Conservation (phyloP, 345 rosid genomes). For the Arabidopsis suecica region DNA sequence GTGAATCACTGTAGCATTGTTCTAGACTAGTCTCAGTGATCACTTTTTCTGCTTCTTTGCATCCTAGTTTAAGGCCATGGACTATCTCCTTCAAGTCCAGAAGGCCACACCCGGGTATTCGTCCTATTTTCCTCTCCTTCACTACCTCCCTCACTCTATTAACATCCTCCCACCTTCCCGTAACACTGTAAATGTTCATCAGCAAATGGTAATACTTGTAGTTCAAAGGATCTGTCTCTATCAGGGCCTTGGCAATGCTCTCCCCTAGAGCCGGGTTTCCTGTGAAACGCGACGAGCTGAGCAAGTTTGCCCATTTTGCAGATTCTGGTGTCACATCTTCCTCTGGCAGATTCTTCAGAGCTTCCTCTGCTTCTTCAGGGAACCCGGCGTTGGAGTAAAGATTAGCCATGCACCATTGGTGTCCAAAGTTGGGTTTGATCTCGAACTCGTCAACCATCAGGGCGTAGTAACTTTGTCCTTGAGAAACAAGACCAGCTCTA, state of each 20-base stretch:
- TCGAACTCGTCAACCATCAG: slow-evolving; percentile 55
- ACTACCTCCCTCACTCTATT: slow-evolving; percentile 53
- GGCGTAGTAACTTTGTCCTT: slow-evolving; percentile 54
- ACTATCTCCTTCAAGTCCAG: slow-evolving; percentile 69
- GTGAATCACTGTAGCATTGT: slow-evolving; percentile 16
- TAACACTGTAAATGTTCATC: slow-evolving; percentile 62
- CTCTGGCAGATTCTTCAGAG: slow-evolving; percentile 51
- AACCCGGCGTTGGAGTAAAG: slow-evolving; percentile 54
- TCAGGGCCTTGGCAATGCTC: slow-evolving; percentile 56
- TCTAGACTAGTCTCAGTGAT: slow-evolving; percentile 34
- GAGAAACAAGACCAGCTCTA: slow-evolving; percentile 53
- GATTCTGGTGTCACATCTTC: slow-evolving; percentile 54
- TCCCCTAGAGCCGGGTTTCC: slow-evolving; percentile 55
- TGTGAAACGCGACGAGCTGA: slow-evolving; percentile 55
- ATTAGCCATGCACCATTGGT: slow-evolving; percentile 84
- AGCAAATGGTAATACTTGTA: slow-evolving; percentile 60
- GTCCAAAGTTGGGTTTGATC: slow-evolving; percentile 74
- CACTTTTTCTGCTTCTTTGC: slow-evolving; percentile 25
- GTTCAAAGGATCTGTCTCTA: slow-evolving; percentile 61
- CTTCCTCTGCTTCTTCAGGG: slow-evolving; percentile 56
- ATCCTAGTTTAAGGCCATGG: slow-evolving; percentile 43
- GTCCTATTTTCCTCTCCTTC: slow-evolving; percentile 53
- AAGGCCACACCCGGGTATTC: slow-evolving; percentile 62
- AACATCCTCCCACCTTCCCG: slow-evolving; percentile 65
- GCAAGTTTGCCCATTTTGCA: slow-evolving; percentile 57